Percentiles rank a stretch among this genome's conserved stretches.
These are phyloP conservation scores for Helicocarpus griseus DNA, from an alignment of 2,329 filamentous ascomycete species.

Conservation along the genomic window DNA sequence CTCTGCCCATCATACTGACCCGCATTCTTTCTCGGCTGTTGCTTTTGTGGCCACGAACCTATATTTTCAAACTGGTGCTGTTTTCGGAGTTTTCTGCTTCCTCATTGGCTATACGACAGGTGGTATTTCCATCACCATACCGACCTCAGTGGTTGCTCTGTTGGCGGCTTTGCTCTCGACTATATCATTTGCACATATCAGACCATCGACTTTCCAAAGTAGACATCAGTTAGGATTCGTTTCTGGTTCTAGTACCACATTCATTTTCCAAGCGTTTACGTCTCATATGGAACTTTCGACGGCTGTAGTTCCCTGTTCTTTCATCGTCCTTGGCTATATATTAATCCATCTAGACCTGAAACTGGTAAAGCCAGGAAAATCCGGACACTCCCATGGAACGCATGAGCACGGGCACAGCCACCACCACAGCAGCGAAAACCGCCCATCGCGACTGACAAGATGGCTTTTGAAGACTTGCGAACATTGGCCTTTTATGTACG, in stretches of 20 bases:
- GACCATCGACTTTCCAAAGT: background rate
- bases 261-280: background rate
- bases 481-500: constrained; percentile 67
- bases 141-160: background rate
- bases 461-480: constrained; percentile 61
- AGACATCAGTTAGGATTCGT: background rate
- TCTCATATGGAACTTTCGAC: background rate
- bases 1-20: background rate
- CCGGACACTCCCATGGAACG: constrained; percentile 15
- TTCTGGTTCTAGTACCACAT: background rate
- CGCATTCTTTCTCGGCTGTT: background rate
- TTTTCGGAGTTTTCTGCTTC: constrained; percentile 16
- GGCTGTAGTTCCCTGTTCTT: background rate
- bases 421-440: constrained; percentile 32
- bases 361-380: constrained; percentile 21
- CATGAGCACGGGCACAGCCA: constrained; percentile 14
- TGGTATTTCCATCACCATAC: background rate
- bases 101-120: constrained; percentile 15
- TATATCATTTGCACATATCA: constrained; percentile 24
- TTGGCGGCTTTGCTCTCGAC: background rate
- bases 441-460: constrained; percentile 60
- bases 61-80: constrained; percentile 3
- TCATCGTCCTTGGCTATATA: constrained; percentile 13
- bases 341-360: constrained; percentile 7
- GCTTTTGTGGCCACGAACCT: constrained; percentile 22